phyloP scores from a whole-genome alignment of 192 early-diverging fungal genomes.

The Backusella sp. region DNA sequence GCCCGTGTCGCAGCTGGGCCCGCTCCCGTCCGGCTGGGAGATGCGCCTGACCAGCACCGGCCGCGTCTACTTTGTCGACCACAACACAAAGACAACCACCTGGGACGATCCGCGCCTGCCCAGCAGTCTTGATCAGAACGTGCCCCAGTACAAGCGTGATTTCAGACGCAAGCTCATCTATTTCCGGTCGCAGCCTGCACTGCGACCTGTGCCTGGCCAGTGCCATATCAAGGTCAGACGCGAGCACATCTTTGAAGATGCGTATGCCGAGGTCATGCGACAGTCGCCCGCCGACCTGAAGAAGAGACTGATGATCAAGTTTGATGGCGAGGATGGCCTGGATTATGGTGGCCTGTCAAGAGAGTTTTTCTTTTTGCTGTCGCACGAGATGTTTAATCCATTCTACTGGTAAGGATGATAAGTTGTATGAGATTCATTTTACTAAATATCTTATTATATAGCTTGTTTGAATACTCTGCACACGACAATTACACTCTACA shows the following conservation, averaged over 20 bases:
- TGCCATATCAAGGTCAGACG: slow-evolving; percentile 92
- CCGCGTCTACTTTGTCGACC: slow-evolving; percentile 97
- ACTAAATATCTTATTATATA: slow-evolving; percentile 16
- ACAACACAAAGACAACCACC: slow-evolving; percentile 96
- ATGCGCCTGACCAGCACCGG: slow-evolving; percentile 96
- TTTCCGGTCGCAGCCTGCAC: slow-evolving; percentile 89
- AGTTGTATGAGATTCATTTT: background rate
- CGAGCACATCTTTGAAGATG: slow-evolving; percentile 91
- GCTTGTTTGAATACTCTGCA: slow-evolving; percentile 96
- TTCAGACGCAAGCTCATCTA: slow-evolving; percentile 97
- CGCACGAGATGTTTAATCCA: slow-evolving; percentile 99
- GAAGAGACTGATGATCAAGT: slow-evolving; percentile 98
- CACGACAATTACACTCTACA: slow-evolving; percentile 98
- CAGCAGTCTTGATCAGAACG: slow-evolving; percentile 81
- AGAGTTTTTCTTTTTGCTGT: slow-evolving; percentile 98
- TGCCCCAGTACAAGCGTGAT: slow-evolving; percentile 99
- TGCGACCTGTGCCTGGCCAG: slow-evolving; percentile 87
- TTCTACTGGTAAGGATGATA: slow-evolving; percentile 42
- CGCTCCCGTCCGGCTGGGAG: slow-evolving; percentile 97
- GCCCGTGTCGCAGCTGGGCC: slow-evolving; percentile 74
- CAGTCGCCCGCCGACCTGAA: slow-evolving; percentile 87
- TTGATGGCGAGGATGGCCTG: slow-evolving; percentile 96
- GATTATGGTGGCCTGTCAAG: slow-evolving; percentile 97
- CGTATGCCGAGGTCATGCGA: slow-evolving; percentile 95
- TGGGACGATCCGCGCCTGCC: slow-evolving; percentile 95